Percentiles rank a stretch among this genome's conserved stretches.
Evolutionary conservation across 306 rosid species (phyloP).

Genomic region (Quercus aquifolioides): DNA sequence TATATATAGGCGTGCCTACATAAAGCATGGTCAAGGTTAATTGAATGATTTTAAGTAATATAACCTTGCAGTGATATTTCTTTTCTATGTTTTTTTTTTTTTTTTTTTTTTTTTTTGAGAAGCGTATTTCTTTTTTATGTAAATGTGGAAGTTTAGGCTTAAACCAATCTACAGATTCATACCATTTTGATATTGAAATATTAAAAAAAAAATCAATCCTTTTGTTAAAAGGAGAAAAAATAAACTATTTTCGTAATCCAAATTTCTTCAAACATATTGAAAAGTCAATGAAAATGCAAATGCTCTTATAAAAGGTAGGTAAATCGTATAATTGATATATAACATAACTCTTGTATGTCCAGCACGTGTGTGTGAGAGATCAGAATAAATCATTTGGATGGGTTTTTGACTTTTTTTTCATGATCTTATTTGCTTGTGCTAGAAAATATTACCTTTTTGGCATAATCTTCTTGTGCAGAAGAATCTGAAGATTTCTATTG

Average conservation of each 20-base stretch:
- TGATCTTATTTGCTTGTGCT: neutral
- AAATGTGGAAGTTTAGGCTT: no score
- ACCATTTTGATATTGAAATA: no score
- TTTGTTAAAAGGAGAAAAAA: no score
- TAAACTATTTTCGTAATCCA: neutral
- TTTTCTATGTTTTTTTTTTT: no score
- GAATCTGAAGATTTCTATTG: neutral
- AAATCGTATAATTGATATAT: neutral
- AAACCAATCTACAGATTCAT: no score
- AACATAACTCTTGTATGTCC: neutral
- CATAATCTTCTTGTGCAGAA: neutral
- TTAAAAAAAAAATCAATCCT: no score
- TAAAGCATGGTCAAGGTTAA: neutral
- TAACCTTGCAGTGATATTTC: neutral
- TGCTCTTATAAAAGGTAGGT: neutral
- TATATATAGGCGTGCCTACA: neutral
- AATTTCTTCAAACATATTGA: neutral
- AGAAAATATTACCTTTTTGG: neutral
- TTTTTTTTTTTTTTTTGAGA: no score
- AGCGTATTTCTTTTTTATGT: no score
- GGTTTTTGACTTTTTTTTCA: neutral
- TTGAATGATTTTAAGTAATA: neutral
- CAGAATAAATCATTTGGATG: neutral
- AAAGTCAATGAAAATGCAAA: neutral
- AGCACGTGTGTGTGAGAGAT: neutral